phyloP scores from a whole-genome alignment of 129 eudicot genomes.

The Artemisia tridentata region DNA sequence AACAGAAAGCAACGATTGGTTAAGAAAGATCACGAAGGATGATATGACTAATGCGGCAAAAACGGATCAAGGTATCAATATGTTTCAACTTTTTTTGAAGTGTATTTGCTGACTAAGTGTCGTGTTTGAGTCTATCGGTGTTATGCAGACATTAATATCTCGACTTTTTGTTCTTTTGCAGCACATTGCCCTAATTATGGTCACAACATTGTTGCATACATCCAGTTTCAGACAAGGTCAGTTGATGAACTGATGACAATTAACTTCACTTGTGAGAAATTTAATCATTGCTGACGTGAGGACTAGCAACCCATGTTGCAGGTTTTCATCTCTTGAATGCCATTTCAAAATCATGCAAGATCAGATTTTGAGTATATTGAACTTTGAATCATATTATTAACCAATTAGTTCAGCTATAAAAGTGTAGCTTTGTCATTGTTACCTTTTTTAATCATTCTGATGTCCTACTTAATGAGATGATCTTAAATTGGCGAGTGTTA shows the following conservation, averaged over 20 bases:
- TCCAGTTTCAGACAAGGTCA: constrained; percentile 74
- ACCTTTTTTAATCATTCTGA: no score
- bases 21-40: constrained; percentile 59
- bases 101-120: no score
- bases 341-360: not conserved
- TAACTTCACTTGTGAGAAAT: constrained; percentile 59
- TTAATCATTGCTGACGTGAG: constrained; percentile 59
- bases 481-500: no score
- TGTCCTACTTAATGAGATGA: no score
- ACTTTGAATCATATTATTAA: not conserved
- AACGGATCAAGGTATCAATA: constrained; percentile 56
- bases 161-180: constrained; percentile 26
- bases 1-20: constrained; percentile 56
- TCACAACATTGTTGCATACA: constrained; percentile 46
- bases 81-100: not conserved
- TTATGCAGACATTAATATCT: not conserved
- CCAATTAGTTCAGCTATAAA: not conserved
- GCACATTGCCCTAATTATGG: constrained; percentile 63
- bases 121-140: not conserved
- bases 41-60: constrained; percentile 46
- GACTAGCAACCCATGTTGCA: constrained; percentile 25
- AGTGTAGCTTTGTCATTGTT: no score
- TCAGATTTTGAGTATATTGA: not conserved
- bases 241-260: constrained; percentile 84
- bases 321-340: not conserved